phyloP scores from a whole-genome alignment of 805 yeast genomes.

The Yamadazyma scolyti region DNA sequence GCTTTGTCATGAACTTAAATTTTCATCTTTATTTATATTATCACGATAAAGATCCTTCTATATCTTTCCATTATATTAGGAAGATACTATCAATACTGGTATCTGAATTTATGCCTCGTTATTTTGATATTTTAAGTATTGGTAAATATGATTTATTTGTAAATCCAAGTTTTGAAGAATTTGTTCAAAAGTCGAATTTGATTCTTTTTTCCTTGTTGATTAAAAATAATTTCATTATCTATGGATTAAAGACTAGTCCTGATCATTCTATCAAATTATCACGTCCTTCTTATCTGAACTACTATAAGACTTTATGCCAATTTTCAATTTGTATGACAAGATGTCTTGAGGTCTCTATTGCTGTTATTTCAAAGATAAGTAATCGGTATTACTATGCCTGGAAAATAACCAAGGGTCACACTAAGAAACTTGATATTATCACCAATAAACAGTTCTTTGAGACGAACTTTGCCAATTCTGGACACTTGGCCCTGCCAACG shows the following conservation, averaged over 20 bases:
- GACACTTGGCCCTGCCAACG: constrained; percentile 8
- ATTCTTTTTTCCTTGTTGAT: constrained; percentile 26
- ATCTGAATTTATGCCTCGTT: constrained; percentile 32
- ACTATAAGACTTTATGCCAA: constrained; percentile 16
- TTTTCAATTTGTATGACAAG: constrained; percentile 21
- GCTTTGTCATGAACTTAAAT: constrained; percentile 36
- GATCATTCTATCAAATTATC: constrained; percentile 17
- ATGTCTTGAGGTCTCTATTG: constrained; percentile 27
- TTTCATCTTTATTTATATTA: constrained; percentile 43
- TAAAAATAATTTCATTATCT: constrained; percentile 26
- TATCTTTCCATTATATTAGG: constrained; percentile 35
- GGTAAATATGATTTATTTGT: constrained; percentile 35
- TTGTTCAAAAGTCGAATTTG: constrained; percentile 30
- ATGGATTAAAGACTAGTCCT: constrained; percentile 16
- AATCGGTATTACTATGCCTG: constrained; percentile 37
- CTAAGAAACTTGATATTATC: constrained; percentile 24
- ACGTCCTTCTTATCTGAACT: constrained; percentile 15
- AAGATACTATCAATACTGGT: constrained; percentile 26
- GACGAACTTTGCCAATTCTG: constrained; percentile 14
- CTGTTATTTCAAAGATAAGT: constrained; percentile 34
- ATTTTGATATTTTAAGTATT: constrained; percentile 28
- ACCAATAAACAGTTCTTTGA: constrained; percentile 28
- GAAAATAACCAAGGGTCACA: constrained; percentile 36
- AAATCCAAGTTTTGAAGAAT: constrained; percentile 31
- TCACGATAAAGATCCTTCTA: constrained; percentile 24